phyloP scores from a whole-genome alignment of 768 basidiomycete genomes.

The Strobilomyces confusus region DNA sequence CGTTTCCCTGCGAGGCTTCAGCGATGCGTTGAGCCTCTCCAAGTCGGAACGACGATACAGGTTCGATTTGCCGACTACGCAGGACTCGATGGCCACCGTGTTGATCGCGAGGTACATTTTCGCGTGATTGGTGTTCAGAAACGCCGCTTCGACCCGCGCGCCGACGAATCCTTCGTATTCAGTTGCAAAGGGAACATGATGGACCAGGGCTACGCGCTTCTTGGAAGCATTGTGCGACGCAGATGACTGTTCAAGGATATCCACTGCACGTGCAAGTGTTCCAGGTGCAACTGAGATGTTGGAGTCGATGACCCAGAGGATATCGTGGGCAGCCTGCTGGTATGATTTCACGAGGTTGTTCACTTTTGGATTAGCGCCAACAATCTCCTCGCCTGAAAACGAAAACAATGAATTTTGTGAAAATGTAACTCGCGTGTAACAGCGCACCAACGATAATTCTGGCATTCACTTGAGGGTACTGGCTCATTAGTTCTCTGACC shows the following conservation, averaged over 20 bases:
- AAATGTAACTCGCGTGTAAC: not conserved
- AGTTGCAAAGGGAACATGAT: slow-evolving; percentile 91
- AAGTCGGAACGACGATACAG: slow-evolving; percentile 89
- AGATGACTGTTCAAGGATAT: slow-evolving; percentile 52
- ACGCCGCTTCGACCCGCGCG: slow-evolving; percentile 85
- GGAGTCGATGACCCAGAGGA: slow-evolving; percentile 97
- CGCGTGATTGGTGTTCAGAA: slow-evolving; percentile 95
- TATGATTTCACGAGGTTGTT: slow-evolving; percentile 93
- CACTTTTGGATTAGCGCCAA: slow-evolving; percentile 95
- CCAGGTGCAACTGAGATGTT: slow-evolving; percentile 77
- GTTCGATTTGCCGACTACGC: slow-evolving; percentile 96
- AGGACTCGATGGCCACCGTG: slow-evolving; percentile 83
- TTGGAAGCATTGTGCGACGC: slow-evolving; percentile 32
- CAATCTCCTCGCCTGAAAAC: slow-evolving; percentile 65
- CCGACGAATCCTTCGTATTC: slow-evolving; percentile 69
- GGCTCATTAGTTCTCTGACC: slow-evolving; percentile 69
- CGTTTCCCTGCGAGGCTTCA: slow-evolving; percentile 41
- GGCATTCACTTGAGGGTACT: slow-evolving; percentile 74
- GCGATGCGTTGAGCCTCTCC: slow-evolving; percentile 64
- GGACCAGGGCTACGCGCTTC: slow-evolving; percentile 75
- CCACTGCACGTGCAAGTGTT: slow-evolving; percentile 82
- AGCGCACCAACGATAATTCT: slow-evolving; percentile 71
- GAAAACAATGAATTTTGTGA: not conserved
- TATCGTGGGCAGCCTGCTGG: slow-evolving; percentile 74
- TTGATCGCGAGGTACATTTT: slow-evolving; percentile 98